These are phyloP conservation scores for Brassica rapa DNA, from an alignment of 345 rosid species.

Conservation along the genomic window DNA sequence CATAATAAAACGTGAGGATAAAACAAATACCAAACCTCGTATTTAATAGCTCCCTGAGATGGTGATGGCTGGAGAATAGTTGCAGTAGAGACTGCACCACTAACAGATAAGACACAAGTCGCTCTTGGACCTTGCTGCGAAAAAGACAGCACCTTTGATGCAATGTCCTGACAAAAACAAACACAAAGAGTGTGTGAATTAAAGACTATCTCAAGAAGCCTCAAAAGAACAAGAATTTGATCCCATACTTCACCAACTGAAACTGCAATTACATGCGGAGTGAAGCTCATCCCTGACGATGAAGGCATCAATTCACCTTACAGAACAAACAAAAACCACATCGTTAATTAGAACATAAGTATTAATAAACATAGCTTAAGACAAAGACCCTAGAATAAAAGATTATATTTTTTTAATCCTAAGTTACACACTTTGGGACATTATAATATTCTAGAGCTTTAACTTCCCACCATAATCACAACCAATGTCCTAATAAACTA, in stretches of 20 bases:
- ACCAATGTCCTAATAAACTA: slow-evolving; percentile 7
- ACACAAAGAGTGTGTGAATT: neutral
- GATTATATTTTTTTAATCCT: slow-evolving; percentile 1
- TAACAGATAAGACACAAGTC: slow-evolving; percentile 81
- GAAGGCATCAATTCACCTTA: slow-evolving; percentile 43
- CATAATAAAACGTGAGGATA: neutral
- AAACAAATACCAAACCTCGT: too few relatives aligned
- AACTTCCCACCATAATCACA: slow-evolving; percentile 23
- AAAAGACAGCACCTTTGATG: slow-evolving; percentile 72
- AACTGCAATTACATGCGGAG: slow-evolving; percentile 71
- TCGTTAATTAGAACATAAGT: neutral
- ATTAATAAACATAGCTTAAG: neutral
- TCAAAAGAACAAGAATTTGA: neutral
- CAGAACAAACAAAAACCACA: neutral
- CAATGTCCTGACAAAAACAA: slow-evolving; percentile 39
- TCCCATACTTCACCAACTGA: slow-evolving; percentile 69
- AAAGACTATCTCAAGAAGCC: neutral
- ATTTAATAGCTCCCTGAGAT: slow-evolving; percentile 75
- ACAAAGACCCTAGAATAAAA: slow-evolving; percentile 15
- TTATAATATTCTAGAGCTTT: slow-evolving; percentile 28
- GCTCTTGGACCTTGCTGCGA: slow-evolving; percentile 89
- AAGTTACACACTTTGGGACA: neutral
- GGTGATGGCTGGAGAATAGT: slow-evolving; percentile 79
- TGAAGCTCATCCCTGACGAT: slow-evolving; percentile 81
- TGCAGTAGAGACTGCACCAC: slow-evolving; percentile 85